Evolutionary conservation across 805 yeast species (phyloP).

Genomic region (Jamesozyma piceae): DNA sequence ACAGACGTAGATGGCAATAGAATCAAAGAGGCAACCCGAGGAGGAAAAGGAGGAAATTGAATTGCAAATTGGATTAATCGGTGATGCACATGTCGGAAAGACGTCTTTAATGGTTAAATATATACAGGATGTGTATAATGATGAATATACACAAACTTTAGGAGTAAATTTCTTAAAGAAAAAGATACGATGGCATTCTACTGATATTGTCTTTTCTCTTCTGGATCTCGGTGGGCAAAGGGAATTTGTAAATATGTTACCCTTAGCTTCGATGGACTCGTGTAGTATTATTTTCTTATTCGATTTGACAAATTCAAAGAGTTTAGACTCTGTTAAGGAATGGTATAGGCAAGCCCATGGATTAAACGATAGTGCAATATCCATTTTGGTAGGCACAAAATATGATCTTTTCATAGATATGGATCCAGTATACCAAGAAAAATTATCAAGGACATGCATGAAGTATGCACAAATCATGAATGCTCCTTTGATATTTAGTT

Average conservation of each 20-base stretch:
- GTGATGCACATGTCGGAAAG: slow-evolving; percentile 92
- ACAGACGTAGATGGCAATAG: neutral
- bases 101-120: slow-evolving; percentile 93
- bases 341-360: slow-evolving; percentile 91
- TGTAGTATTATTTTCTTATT: slow-evolving; percentile 83
- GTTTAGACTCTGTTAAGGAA: slow-evolving; percentile 74
- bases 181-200: slow-evolving; percentile 68
- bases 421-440: slow-evolving; percentile 68
- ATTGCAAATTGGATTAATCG: slow-evolving; percentile 80
- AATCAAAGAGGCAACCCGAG: neutral
- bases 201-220: slow-evolving; percentile 79
- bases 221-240: slow-evolving; percentile 96
- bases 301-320: slow-evolving; percentile 76
- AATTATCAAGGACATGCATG: slow-evolving; percentile 70
- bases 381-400: slow-evolving; percentile 85
- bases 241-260: slow-evolving; percentile 89
- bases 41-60: slow-evolving; percentile 12
- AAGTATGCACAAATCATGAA: slow-evolving; percentile 82
- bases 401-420: slow-evolving; percentile 76
- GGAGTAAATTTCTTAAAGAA: slow-evolving; percentile 94
- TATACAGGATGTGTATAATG: slow-evolving; percentile 88
- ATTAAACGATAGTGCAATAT: slow-evolving; percentile 81
- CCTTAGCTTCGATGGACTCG: slow-evolving; percentile 83
- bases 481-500: slow-evolving; percentile 74
- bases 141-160: slow-evolving; percentile 81